Conservation (phyloP, 2,329 filamentous ascomycete species). For the Aspergillus latus region DNA sequence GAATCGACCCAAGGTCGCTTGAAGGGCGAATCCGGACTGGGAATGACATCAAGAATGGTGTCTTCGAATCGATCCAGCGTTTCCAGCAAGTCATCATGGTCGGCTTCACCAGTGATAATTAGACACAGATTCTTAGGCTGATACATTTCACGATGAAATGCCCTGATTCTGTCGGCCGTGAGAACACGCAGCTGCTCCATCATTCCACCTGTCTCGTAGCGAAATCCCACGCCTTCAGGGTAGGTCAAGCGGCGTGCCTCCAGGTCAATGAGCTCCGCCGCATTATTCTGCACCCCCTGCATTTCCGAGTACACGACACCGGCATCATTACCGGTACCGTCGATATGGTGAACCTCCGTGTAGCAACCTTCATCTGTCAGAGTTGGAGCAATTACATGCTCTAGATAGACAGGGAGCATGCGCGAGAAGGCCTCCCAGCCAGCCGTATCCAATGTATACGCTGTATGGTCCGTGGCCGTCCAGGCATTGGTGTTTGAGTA, state of each 20-base stretch:
- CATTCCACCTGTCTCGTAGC: constrained; percentile 98
- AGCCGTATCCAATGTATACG: constrained; percentile 91
- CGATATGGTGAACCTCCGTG: constrained; percentile 94
- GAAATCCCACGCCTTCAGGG: constrained; percentile 84
- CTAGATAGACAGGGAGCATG: constrained; percentile 90
- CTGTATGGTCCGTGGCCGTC: constrained; percentile 95
- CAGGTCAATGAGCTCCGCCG: constrained; percentile 83
- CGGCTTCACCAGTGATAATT: constrained; percentile 86
- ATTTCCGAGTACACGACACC: constrained; percentile 98
- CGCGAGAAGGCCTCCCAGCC: constrained; percentile 97
- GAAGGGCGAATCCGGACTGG: constrained; percentile 71
- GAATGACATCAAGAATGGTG: constrained; percentile 79
- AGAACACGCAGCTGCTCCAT: constrained; percentile 85
- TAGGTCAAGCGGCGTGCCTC: constrained; percentile 78
- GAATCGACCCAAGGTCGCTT: constrained; percentile 90
- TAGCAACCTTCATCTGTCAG: constrained; percentile 90
- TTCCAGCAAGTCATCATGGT: constrained; percentile 74
- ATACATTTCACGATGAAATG: constrained; percentile 95
- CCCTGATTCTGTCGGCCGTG: constrained; percentile 85
- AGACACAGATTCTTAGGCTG: constrained; percentile 93
- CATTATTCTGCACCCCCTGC: constrained; percentile 89
- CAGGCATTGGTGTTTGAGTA: constrained; percentile 96
- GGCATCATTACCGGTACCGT: constrained; percentile 90
- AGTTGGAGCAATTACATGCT: constrained; percentile 88
- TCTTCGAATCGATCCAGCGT: constrained; percentile 88